Evolutionary conservation across 441 rosid genomes (phyloP), one percentile per base, ranked within the genome.

Genomic region (Brassica balearica): DNA sequence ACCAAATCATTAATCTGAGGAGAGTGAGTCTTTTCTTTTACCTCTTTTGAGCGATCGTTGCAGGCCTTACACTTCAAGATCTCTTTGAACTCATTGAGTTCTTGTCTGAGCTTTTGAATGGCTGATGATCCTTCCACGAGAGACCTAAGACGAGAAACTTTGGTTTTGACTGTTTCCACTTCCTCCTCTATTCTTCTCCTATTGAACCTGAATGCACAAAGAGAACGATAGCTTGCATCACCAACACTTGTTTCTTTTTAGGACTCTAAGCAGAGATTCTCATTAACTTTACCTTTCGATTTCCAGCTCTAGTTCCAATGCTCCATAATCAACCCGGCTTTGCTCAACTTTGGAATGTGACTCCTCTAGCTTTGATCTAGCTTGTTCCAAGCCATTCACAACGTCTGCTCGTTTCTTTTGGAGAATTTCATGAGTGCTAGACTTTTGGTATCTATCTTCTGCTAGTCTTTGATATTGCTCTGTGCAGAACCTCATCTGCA

Each of bases 21-120:
- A 62, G 19, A 74, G 62, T 3, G 60, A 60, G 25, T 67, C 15
- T 29, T 65, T 25, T 14, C 46, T 11, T 29, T 69, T 87, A 91
- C 98, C 99, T 96, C 98, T 86, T 96, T 96, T 46, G 94, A 88
- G 76, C 95, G 86, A 76, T 94, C 95, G 75, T 60, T 88, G 82
- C 99, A 96, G 82, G 92, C 86, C 77, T 91, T 88, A 83, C 99
- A 96, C 84, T 94, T 94, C 48, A 96, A 85, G 69, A 96, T 88
- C 80, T 94, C 99, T 84, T 81, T 90, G 88, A 91, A 96, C 82
- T 95, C 98, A 73, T 82, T 82, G 68, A 90, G 94, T 83, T 94
- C 99, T 84, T 88, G 88, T 20, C 76, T 86, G 72, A 92, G 98
- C 83, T 93, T 95, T 77, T 89, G 91, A 41, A 90, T 77, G 77